A percentile compares a stretch with the other conserved stretches of the same genome.
Conservation (phyloP, 1,284 basidiomycete genomes). For the Leccinum griseonigrum region DNA sequence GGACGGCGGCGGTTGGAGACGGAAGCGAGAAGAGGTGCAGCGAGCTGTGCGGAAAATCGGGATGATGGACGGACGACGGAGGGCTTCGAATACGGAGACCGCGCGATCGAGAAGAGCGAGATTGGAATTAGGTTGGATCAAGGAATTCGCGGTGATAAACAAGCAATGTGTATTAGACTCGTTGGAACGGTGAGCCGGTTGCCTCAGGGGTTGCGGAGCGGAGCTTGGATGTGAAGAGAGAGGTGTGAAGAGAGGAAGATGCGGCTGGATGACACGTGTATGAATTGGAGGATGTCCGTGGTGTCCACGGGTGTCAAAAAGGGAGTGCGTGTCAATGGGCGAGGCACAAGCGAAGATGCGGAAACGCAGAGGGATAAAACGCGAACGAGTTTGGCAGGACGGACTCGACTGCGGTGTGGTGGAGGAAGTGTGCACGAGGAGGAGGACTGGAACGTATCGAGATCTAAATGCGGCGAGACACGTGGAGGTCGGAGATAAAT, state of each 20-base stretch:
- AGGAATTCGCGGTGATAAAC: constrained; percentile 19
- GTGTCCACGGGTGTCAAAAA: constrained; percentile 21
- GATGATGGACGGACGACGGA: constrained; percentile 13
- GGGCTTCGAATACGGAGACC: constrained; percentile 18
- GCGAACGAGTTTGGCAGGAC: not conserved
- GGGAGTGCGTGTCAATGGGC: not conserved
- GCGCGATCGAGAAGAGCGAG: constrained; percentile 25
- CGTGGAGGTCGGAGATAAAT: constrained; percentile 34
- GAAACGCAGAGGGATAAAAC: constrained; percentile 5
- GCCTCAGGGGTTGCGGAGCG: constrained; percentile 15
- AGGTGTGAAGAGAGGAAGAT: constrained; percentile 15
- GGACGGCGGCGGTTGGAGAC: not conserved
- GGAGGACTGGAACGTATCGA: constrained; percentile 16
- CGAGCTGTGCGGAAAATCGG: constrained; percentile 26
- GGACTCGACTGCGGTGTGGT: constrained; percentile 25
- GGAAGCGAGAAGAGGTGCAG: not conserved
- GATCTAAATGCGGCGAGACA: constrained; percentile 26
- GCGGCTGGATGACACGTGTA: constrained; percentile 25
- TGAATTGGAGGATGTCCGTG: constrained; percentile 16
- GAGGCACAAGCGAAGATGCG: constrained; percentile 10
- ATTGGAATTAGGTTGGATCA: constrained; percentile 24
- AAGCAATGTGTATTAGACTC: constrained; percentile 11
- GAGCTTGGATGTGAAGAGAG: constrained; percentile 23
- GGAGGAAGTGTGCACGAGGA: constrained; percentile 19
- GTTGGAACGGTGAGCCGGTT: constrained; percentile 9